Percentiles rank a stretch among this genome's conserved stretches.
Evolutionary conservation across 805 yeast species (phyloP).

Genomic region (Sugiyamaella boreocaroliniensis): DNA sequence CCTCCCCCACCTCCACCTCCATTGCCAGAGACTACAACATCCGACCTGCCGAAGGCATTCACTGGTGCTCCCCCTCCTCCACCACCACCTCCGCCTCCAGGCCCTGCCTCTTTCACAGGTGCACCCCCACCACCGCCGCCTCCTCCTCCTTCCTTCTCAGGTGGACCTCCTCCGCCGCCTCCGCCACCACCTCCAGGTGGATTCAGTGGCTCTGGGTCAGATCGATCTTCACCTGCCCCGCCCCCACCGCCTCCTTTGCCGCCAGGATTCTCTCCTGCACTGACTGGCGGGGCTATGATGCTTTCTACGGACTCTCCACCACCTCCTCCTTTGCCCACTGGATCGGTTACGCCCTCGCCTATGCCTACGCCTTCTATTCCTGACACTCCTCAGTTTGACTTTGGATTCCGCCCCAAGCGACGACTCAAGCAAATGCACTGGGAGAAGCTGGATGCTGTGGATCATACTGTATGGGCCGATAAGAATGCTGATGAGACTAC

Average conservation of each 20-base stretch:
- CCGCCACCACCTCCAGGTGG: conserved; percentile 23
- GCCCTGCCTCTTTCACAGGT: conserved; percentile 24
- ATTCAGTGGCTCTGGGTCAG: neutral
- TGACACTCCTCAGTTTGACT: conserved; percentile 12
- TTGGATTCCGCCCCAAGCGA: conserved; percentile 48
- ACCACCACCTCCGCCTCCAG: conserved; percentile 35
- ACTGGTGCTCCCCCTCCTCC: conserved; percentile 28
- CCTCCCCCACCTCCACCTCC: conserved; percentile 31
- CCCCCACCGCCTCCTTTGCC: conserved; percentile 28
- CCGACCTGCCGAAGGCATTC: neutral
- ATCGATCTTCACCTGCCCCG: conserved; percentile 14
- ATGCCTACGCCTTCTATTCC: conserved; percentile 18
- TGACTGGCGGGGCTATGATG: too few species aligned
- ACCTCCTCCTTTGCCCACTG: conserved; percentile 13
- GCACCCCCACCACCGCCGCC: conserved; percentile 24
- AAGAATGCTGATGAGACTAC: conserved; percentile 29
- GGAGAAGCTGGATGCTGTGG: conserved; percentile 84
- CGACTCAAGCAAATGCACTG: conserved; percentile 93
- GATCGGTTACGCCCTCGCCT: conserved; percentile 20
- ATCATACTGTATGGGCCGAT: conserved; percentile 80
- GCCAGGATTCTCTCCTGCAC: conserved; percentile 4
- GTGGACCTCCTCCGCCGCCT: conserved; percentile 29
- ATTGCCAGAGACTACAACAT: conserved; percentile 12
- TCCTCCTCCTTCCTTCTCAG: conserved; percentile 18
- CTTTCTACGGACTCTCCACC: too few species aligned